Conservation (phyloP, 768 basidiomycete genomes). For the Russula dissimulans region DNA sequence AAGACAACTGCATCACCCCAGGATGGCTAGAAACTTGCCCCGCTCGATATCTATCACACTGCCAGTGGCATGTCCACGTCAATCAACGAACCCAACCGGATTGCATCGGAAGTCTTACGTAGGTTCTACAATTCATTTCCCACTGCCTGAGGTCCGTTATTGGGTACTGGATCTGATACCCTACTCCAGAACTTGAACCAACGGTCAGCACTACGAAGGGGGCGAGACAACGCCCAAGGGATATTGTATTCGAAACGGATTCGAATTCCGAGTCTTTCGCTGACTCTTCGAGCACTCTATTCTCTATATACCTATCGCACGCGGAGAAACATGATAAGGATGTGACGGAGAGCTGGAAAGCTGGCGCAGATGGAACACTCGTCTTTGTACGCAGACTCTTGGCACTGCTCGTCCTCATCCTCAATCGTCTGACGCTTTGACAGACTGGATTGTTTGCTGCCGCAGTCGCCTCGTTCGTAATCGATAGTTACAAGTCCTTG, state of each 20-base stretch:
- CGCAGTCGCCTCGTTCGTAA: constrained; percentile 5
- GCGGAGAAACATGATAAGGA: constrained; percentile 2
- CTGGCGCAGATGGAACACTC: constrained; percentile 7
- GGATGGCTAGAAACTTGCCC: not conserved
- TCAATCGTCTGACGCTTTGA: not conserved
- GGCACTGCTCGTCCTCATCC: not conserved
- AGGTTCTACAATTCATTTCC: not conserved
- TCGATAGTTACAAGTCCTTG: constrained; percentile 16
- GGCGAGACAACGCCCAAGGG: no score
- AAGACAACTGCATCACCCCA: not conserved
- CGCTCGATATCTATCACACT: not conserved
- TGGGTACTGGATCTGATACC: not conserved
- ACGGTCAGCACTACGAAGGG: no score
- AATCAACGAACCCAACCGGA: no score
- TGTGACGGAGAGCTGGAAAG: not conserved
- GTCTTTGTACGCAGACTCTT: constrained; percentile 5
- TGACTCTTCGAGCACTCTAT: constrained; percentile 4
- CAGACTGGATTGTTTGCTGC: constrained; percentile 16
- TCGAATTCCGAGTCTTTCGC: not conserved
- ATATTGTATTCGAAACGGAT: no score
- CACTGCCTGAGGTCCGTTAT: not conserved
- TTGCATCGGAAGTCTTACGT: not conserved
- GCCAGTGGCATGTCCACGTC: not conserved
- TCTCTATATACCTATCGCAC: constrained; percentile 8
- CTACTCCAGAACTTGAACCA: not conserved